A percentile compares a stretch with the other conserved stretches of the same genome.
phyloP scores from a whole-genome alignment of 441 rosid genomes.

The Cnidoscolus chayamansa region DNA sequence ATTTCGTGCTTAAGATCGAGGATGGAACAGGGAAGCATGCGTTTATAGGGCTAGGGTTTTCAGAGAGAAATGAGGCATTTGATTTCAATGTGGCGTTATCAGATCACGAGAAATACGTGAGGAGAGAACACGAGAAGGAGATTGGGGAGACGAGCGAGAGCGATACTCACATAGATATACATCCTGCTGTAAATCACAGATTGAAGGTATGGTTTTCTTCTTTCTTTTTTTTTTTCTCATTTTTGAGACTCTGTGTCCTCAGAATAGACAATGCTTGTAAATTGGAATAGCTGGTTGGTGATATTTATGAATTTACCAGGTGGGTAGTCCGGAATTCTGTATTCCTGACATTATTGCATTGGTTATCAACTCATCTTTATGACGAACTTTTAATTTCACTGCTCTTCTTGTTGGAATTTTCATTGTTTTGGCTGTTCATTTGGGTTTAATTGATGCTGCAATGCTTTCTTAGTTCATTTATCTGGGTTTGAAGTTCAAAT shows the following conservation, averaged over 20 bases:
- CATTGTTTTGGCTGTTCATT: neutral
- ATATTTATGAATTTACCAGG: neutral
- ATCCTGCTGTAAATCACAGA: slow-evolving; percentile 94
- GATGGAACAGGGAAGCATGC: slow-evolving; percentile 93
- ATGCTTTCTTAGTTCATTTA: slow-evolving; percentile 6
- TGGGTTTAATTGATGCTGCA: neutral
- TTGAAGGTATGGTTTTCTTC: slow-evolving; percentile 53
- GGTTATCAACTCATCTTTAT: neutral
- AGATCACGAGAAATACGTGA: slow-evolving; percentile 90
- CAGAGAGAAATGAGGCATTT: slow-evolving; percentile 95
- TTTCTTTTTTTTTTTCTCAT: neutral
- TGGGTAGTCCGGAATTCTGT: neutral
- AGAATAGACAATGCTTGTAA: neutral
- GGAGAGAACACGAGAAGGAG: slow-evolving; percentile 78
- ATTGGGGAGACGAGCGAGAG: slow-evolving; percentile 52
- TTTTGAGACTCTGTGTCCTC: neutral
- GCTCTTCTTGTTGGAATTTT: neutral
- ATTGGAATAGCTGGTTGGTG: neutral
- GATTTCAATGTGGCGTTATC: slow-evolving; percentile 98
- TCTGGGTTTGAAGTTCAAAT: slow-evolving; percentile 5
- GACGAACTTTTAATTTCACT: neutral
- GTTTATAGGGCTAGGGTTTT: slow-evolving; percentile 82
- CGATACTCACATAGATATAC: slow-evolving; percentile 78
- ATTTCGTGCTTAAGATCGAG: slow-evolving; percentile 90
- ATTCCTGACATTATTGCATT: neutral